Conservation (phyloP, 164 flowering plant genomes). For the Vitis riparia region DNA sequence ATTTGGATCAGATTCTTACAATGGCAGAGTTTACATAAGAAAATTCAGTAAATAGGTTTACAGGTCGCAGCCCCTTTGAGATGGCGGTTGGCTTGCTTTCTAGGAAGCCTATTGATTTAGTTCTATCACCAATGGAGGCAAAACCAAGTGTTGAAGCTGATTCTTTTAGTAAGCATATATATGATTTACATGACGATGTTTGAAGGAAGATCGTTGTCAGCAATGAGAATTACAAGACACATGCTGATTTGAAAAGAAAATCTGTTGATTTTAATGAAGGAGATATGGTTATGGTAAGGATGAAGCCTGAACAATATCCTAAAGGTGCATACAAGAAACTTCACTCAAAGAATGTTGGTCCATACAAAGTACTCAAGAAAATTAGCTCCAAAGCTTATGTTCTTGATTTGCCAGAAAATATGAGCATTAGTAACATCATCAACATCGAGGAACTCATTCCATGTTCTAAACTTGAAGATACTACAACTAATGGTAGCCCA, state of each 20-base stretch:
- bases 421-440: too few relatives aligned
- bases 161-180: neutral
- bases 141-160: neutral
- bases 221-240: too few relatives aligned
- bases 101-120: neutral
- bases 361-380: too few relatives aligned
- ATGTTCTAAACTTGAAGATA: too few relatives aligned
- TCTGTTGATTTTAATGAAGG: neutral
- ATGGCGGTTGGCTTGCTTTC: neutral
- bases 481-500: too few relatives aligned
- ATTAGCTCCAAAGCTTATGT: too few relatives aligned
- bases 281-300: neutral
- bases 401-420: too few relatives aligned
- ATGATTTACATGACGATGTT: neutral
- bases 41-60: neutral
- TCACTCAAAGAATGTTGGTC: too few relatives aligned
- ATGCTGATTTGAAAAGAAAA: too few relatives aligned
- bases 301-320: neutral
- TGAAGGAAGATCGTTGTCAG: neutral
- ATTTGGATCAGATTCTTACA: neutral
- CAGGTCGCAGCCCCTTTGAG: neutral
- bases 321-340: neutral
- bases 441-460: too few relatives aligned
- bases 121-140: neutral
- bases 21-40: slow-evolving; percentile 3